These are phyloP conservation scores for Aegilops umbellulata DNA, from an alignment of 176 grass and related monocot species.

Conservation along the genomic window DNA sequence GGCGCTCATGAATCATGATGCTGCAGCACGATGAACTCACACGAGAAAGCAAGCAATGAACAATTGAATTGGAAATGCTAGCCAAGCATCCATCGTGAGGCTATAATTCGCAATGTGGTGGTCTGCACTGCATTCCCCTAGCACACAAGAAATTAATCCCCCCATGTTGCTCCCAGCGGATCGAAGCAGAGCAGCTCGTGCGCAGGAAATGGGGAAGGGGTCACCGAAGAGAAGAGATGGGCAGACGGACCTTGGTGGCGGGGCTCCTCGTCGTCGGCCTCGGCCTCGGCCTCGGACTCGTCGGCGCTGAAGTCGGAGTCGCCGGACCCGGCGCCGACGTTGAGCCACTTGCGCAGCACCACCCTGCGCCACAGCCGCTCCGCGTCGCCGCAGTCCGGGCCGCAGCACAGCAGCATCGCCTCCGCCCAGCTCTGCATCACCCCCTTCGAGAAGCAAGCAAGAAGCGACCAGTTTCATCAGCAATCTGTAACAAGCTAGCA, in stretches of 20 bases:
- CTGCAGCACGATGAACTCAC: not conserved
- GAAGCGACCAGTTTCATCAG: not conserved
- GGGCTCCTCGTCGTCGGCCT: slow-evolving; percentile 29
- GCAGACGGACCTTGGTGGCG: slow-evolving; percentile 46
- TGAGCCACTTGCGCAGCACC: slow-evolving; percentile 89
- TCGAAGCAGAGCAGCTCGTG: not conserved
- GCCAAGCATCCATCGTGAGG: not conserved
- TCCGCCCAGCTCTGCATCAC: slow-evolving; percentile 52
- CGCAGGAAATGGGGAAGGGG: not conserved
- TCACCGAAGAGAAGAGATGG: not conserved
- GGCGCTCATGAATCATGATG: not conserved
- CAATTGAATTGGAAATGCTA: not conserved
- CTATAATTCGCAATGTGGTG: not conserved
- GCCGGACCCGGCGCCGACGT: slow-evolving; percentile 59
- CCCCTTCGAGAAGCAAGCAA: slow-evolving; percentile 26
- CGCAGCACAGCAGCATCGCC: slow-evolving; percentile 38
- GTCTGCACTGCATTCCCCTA: slow-evolving; percentile 3
- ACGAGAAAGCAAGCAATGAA: not conserved
- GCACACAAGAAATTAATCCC: not conserved
- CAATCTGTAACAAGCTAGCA: no score
- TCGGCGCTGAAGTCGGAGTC: slow-evolving; percentile 89
- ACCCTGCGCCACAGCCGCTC: slow-evolving; percentile 78
- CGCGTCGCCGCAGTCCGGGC: slow-evolving; percentile 50
- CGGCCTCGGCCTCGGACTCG: slow-evolving; percentile 33
- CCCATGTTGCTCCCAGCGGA: not conserved